phyloP scores from a whole-genome alignment of 2,329 filamentous ascomycete species.

The Colletotrichum endophyticum region DNA sequence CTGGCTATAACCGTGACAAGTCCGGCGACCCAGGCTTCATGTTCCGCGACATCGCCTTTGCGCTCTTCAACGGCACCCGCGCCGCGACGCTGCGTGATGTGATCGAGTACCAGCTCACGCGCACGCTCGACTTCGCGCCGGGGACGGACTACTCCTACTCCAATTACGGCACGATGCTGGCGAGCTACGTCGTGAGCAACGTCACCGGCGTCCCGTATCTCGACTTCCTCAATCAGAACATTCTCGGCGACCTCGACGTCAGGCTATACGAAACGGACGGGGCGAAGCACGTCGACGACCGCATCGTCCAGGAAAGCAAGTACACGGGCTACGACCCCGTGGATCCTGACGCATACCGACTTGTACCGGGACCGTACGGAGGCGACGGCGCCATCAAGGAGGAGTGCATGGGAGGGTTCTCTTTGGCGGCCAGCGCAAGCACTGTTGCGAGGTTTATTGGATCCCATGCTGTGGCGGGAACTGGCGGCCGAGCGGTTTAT shows the following conservation, averaged over 20 bases:
- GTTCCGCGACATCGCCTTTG: slow-evolving; percentile 10
- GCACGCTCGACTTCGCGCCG: slow-evolving; percentile 15
- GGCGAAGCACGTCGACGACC: slow-evolving; percentile 1
- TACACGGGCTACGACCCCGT: slow-evolving; percentile 9
- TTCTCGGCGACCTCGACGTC: slow-evolving; percentile 16
- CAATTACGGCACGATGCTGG: slow-evolving; percentile 19
- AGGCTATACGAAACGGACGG: slow-evolving; percentile 18
- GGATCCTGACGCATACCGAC: neutral
- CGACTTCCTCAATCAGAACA: neutral
- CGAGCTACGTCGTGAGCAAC: slow-evolving; percentile 19
- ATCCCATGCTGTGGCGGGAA: slow-evolving; percentile 9
- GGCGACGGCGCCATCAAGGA: slow-evolving; percentile 24
- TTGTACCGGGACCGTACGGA: neutral
- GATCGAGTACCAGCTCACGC: slow-evolving; percentile 19
- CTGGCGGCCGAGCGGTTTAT: neutral
- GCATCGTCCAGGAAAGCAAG: slow-evolving; percentile 16
- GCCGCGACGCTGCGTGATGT: slow-evolving; percentile 19
- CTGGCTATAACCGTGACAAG: slow-evolving; percentile 7
- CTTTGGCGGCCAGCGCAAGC: slow-evolving; percentile 14
- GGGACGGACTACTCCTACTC: slow-evolving; percentile 1
- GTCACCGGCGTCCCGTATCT: slow-evolving; percentile 9
- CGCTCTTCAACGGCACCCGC: neutral
- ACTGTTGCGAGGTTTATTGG: slow-evolving; percentile 15
- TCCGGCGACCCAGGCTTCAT: slow-evolving; percentile 5
- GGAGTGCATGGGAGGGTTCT: slow-evolving; percentile 5